Conservation (phyloP, 257 asterid species). For the Solanum tarijense region DNA sequence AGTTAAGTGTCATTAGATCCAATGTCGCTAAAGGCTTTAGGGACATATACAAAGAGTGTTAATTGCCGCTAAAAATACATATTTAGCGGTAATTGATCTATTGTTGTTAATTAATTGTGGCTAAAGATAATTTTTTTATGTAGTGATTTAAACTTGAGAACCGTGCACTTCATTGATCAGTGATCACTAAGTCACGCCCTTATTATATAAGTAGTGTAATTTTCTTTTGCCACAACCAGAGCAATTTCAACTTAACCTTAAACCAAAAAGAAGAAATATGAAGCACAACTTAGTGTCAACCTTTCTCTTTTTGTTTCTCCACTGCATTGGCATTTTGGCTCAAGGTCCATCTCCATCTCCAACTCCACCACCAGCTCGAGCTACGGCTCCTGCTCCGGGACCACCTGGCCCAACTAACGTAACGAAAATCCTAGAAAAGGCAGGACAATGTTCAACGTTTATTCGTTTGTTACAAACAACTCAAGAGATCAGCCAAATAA, state of each 20-base stretch:
- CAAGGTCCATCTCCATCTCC: conserved; percentile 16
- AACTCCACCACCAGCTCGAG: background rate
- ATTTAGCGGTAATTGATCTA: too few relatives aligned
- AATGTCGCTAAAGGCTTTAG: too few relatives aligned
- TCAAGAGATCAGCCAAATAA: conserved; percentile 35
- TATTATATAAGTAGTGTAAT: background rate
- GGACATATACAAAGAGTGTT: too few relatives aligned
- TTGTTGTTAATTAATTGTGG: too few relatives aligned
- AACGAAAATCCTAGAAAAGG: conserved; percentile 44
- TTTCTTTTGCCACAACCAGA: background rate
- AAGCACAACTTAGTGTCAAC: background rate
- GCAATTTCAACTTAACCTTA: background rate
- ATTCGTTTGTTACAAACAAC: conserved; percentile 44
- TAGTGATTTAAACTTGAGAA: background rate
- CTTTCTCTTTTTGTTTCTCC: conserved; percentile 7
- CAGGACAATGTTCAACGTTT: conserved; percentile 34
- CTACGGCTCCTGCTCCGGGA: conserved; percentile 23
- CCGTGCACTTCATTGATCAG: background rate
- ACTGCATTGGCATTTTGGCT: conserved; percentile 6
- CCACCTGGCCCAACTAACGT: conserved; percentile 38
- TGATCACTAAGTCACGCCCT: background rate
- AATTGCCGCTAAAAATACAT: too few relatives aligned
- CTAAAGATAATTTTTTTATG: too few relatives aligned
- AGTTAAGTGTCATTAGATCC: too few relatives aligned
- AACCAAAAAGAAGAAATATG: background rate